Evolutionary conservation across 2,329 filamentous ascomycete species (phyloP).

Genomic region (Onygenales sp.): DNA sequence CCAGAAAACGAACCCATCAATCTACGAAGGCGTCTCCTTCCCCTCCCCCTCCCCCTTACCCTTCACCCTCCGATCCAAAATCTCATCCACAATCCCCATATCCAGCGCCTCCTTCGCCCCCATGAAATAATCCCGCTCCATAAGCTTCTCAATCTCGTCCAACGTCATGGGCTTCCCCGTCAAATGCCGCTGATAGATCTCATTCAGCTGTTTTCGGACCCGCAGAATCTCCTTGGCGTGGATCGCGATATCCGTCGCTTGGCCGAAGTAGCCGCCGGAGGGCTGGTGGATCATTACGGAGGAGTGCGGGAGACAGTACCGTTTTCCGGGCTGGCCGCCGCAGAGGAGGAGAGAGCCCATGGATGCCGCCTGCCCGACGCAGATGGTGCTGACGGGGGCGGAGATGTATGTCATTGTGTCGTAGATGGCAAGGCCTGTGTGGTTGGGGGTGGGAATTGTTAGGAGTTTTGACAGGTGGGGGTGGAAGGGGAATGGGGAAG

Average conservation of each 20-base stretch:
- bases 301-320: constrained; percentile 84
- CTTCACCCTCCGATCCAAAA: constrained; percentile 47
- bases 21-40: constrained; percentile 9
- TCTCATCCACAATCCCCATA: constrained; percentile 85
- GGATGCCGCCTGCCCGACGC: constrained; percentile 84
- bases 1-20: neutral
- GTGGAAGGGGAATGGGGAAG: neutral
- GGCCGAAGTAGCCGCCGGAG: constrained; percentile 60
- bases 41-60: constrained; percentile 13
- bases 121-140: constrained; percentile 96
- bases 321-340: constrained; percentile 73
- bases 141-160: constrained; percentile 81
- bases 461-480: neutral
- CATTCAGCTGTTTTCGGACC: constrained; percentile 74
- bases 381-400: constrained; percentile 87
- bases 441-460: neutral
- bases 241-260: constrained; percentile 78
- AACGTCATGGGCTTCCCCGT: constrained; percentile 63
- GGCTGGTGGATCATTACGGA: constrained; percentile 98
- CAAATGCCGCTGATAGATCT: constrained; percentile 79
- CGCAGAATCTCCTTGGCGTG: constrained; percentile 94
- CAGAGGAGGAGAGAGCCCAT: constrained; percentile 88
- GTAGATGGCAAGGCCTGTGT: constrained; percentile 65
- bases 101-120: constrained; percentile 79
- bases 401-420: constrained; percentile 98